A percentile compares a stretch with the other conserved stretches of the same genome.
These are phyloP conservation scores for Xerophyta viscosa DNA, from an alignment of 106 monocot species.

Conservation along the genomic window DNA sequence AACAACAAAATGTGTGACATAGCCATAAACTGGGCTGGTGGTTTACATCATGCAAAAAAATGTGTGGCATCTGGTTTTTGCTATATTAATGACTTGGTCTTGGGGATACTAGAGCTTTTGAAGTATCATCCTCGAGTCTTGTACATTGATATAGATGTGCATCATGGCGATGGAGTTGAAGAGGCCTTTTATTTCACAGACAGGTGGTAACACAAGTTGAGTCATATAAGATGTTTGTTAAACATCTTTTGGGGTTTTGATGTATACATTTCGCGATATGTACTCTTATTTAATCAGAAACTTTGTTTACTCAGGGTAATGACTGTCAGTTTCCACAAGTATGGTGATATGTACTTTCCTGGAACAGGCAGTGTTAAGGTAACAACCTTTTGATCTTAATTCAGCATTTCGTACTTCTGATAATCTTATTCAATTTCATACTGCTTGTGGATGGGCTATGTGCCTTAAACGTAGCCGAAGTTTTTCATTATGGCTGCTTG, in stretches of 20 bases:
- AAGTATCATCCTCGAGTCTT: constrained; percentile 94
- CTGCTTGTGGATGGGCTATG: too few relatives aligned
- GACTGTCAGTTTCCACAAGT: constrained; percentile 99
- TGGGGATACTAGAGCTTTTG: constrained; percentile 95
- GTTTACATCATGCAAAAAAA: constrained; percentile 97
- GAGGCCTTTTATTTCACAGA: constrained; percentile 98
- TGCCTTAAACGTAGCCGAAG: too few relatives aligned
- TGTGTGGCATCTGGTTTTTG: constrained; percentile 95
- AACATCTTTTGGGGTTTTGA: too few relatives aligned
- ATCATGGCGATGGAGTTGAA: constrained; percentile 99
- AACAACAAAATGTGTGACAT: constrained; percentile 88
- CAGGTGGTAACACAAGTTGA: constrained; percentile 56
- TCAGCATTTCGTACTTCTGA: too few relatives aligned
- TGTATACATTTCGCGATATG: too few relatives aligned
- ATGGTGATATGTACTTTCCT: constrained; percentile 90
- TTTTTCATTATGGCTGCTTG: too few relatives aligned
- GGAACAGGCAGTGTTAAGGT: constrained; percentile 98
- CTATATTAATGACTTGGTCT: constrained; percentile 94
- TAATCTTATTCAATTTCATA: too few relatives aligned
- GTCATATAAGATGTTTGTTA: too few relatives aligned
- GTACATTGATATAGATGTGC: constrained; percentile 97
- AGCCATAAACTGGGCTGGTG: constrained; percentile 98
- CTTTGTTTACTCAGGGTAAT: constrained; percentile 74
- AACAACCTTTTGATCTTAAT: too few relatives aligned
- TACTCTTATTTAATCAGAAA: not conserved